Evolutionary conservation across 805 yeast genomes (phyloP).

Genomic region (Metschnikowia reukaufii): DNA sequence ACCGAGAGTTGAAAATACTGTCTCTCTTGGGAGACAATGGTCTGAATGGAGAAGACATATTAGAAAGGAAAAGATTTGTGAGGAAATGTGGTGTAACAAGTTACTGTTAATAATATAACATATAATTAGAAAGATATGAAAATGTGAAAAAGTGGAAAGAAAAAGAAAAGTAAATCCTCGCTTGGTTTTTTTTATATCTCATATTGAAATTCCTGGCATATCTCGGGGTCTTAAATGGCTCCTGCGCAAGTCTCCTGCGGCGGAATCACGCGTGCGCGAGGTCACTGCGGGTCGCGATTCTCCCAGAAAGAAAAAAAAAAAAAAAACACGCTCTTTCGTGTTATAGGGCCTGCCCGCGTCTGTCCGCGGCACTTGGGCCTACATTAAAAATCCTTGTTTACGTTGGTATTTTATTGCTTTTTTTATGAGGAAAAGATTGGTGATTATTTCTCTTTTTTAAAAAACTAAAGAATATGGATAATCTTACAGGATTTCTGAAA

Average conservation of each 20-base stretch:
- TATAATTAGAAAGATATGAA: not conserved
- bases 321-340: conserved; percentile 6
- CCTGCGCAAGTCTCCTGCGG: conserved; percentile 5
- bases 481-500: no score
- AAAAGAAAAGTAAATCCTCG: not conserved
- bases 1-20: conserved; percentile 18
- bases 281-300: not conserved
- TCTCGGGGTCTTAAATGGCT: conserved; percentile 3
- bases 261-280: conserved; percentile 9
- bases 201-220: not conserved
- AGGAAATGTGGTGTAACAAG: not conserved
- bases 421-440: no score
- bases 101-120: not conserved
- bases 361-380: no score
- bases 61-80: not conserved
- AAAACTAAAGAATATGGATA: no score
- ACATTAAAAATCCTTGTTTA: no score
- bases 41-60: conserved; percentile 16
- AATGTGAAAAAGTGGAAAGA: not conserved
- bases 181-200: not conserved
- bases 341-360: not conserved
- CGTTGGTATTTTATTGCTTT: no score
- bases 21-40: conserved; percentile 20
- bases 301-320: not conserved
- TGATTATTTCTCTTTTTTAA: no score